Conservation (phyloP, 2,329 filamentous ascomycete genomes). For the Sporothrix pseudoabietina region DNA sequence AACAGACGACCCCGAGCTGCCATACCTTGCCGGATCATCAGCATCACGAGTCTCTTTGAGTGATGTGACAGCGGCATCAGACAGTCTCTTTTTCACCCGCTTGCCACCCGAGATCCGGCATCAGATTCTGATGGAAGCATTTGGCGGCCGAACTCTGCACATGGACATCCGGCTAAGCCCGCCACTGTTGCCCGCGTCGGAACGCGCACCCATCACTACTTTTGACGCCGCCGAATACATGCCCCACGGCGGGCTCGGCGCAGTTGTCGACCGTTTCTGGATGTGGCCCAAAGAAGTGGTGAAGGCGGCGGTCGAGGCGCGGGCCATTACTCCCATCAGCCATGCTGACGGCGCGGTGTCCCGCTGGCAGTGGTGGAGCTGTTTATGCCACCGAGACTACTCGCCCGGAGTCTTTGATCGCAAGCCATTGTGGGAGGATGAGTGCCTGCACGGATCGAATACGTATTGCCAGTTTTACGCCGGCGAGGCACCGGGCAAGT, state of each 20-base stretch:
- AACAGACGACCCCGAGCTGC: background rate
- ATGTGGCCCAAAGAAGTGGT: background rate
- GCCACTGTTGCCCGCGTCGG: background rate
- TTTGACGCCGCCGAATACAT: no score
- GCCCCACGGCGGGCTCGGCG: slow-evolving; percentile 3
- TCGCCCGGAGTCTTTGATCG: background rate
- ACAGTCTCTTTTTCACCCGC: background rate
- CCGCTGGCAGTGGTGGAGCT: slow-evolving; percentile 15
- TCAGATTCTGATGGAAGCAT: slow-evolving; percentile 2
- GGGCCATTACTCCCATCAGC: background rate
- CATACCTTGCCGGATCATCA: background rate
- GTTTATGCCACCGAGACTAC: slow-evolving; percentile 1
- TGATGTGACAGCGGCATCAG: background rate
- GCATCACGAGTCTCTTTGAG: background rate
- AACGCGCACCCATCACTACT: background rate
- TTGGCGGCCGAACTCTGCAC: slow-evolving; percentile 9
- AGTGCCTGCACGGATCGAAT: background rate
- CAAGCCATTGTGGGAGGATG: background rate
- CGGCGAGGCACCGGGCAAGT: background rate
- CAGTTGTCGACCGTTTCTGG: background rate
- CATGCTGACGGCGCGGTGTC: background rate
- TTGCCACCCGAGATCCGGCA: slow-evolving; percentile 2
- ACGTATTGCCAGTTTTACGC: background rate
- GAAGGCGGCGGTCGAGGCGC: background rate
- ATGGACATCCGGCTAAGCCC: background rate